Conservation (phyloP, 306 rosid genomes). For the Malus sylvestris region DNA sequence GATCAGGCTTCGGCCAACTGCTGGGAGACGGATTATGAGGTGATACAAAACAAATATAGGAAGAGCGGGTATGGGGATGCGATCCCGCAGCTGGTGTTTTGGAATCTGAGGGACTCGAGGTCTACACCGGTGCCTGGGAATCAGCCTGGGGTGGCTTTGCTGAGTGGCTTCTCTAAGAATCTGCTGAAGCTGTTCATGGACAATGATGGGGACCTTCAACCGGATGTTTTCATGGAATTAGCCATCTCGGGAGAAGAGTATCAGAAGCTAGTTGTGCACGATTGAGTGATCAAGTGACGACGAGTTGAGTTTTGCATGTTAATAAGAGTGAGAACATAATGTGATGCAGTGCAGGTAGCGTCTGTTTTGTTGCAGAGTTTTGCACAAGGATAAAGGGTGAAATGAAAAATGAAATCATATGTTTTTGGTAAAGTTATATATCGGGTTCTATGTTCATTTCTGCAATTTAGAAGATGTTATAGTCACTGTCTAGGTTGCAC, state of each 20-base stretch:
- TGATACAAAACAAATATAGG: conserved; percentile 36
- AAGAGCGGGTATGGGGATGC: conserved; percentile 43
- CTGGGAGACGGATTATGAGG: conserved; percentile 73
- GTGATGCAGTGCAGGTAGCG: no score
- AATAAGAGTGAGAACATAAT: no score
- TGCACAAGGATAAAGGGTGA: neutral
- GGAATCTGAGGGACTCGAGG: conserved; percentile 55
- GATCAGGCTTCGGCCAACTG: conserved; percentile 30
- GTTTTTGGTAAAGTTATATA: no score
- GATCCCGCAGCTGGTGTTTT: conserved; percentile 65
- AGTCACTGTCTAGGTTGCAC: no score
- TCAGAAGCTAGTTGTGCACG: conserved; percentile 35
- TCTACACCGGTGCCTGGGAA: conserved; percentile 42
- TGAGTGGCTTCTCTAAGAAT: conserved; percentile 75
- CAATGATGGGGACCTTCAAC: conserved; percentile 34
- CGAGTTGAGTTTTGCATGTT: neutral
- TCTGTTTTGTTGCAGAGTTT: neutral
- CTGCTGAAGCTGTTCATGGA: conserved; percentile 49
- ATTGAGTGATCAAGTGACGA: conserved; percentile 4
- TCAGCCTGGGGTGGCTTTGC: conserved; percentile 59
- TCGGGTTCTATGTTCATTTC: no score
- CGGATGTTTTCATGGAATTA: conserved; percentile 27
- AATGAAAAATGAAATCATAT: neutral
- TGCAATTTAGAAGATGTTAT: no score
- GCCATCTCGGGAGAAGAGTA: conserved; percentile 49